Base-by-base conservation (phyloP, 2,329 filamentous ascomycete genomes). In the Truncatella angustata region DNA sequence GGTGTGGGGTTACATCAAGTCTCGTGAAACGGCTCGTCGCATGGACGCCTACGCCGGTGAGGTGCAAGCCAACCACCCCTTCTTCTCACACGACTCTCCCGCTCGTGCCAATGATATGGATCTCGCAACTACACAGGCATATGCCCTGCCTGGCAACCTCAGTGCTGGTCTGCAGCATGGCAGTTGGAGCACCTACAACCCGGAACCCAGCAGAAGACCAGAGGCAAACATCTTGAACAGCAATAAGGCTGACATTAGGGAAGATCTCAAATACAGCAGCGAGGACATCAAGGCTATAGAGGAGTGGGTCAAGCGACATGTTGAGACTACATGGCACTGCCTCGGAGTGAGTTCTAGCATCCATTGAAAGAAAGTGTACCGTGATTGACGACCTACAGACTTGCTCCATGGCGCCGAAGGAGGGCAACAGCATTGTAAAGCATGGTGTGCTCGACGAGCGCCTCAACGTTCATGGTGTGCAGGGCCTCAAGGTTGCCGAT, bases 1-100 rank as follows among this genome's bases (percentile, higher is more conserved):
- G 85, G 87, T 92, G 5, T 91, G 88, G 88, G 85, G 85, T 4
- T 91, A 91, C 70, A 88, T 91, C 75, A 91, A 91, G 73, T 89
- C 85, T 2, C 85, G 88, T 52, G 88, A 91, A 77, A 91, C 87
- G 3, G 88, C 88, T 2, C 80, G 88, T 3, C 82, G 87, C 57
- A 91, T 91, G 88, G 80, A 86, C 23, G 84, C 87, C 0, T 91
- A 90, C 58, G 87, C 87, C 1, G 88, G 88, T 54, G 88, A 92
- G 66, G 87, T 89, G 5, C 71, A 79, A 59, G 71, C 67, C 47
- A 83, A 82, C 73, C 88, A 91, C 66, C 89, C 89, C 10, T 85
- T 86, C 75, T 92, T 88, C 65, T 73, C 79, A 42, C 90, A 78
- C 63, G 82, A 90, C 70, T 88, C 84, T 18, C 79, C 84, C 0